Base-by-base conservation (phyloP, 164 flowering plant genomes). In the Vitis rupestris region DNA sequence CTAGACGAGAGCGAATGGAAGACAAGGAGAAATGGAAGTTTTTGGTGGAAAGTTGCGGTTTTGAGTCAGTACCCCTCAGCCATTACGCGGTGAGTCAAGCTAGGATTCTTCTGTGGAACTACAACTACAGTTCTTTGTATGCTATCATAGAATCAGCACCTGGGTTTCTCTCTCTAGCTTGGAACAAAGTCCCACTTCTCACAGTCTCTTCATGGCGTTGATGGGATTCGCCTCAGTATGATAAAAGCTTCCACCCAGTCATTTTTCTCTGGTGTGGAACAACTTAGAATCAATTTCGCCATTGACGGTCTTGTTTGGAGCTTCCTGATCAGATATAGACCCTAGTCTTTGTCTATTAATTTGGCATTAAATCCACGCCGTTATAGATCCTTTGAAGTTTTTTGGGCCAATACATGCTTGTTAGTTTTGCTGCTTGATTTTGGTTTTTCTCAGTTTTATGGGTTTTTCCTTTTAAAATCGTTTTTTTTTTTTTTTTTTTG, bases 71-170 rank as follows among this genome's bases (percentile, higher is more conserved):
- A 1, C 30, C 65, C 0, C 79, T 88, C 1, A 93, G 99, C 76
- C 92, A 93, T 78, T 91, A 91, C 69, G 88, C 99, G 1, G 67
- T 79, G 15, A 95, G 99, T 75, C 99, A 95, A 67, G 99, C 99
- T 1, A 78, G 75, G 61, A 85, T 90, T 1, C 84, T 95, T 5
- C 81, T 95, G 0, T 93, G 96, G 98, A 82, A 88, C 72, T 94
- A 90, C 78, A 80, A 88, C 73, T 87, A 93, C 82, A 88, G 92
- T 68, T 37, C 82, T 11, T 65, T 62, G 69, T 95, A 86, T 71
- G 77, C 91, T 12, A 61, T 95, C 7, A 50, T 83, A 8, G 89
- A 93, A 29, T 82, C 91, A 10, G 70, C 74, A 48, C 90, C 94
- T 70, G 94, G 91, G 59, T 91, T 93, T 75, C 83, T 95, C 9